Evolutionary conservation across 139 green algal species (phyloP).

Genomic region (Eudorina sp.): DNA sequence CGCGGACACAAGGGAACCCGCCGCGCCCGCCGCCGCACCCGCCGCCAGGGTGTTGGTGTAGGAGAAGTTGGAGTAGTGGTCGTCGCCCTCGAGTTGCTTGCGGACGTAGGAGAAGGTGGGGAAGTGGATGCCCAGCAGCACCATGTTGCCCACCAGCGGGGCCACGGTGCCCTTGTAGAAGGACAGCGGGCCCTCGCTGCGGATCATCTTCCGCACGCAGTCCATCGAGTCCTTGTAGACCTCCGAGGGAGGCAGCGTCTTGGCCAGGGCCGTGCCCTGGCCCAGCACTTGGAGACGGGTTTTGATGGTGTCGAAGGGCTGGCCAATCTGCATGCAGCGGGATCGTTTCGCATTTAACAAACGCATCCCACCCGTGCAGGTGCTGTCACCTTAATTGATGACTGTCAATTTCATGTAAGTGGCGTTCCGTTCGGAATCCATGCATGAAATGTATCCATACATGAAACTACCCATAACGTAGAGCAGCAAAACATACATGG

Average conservation of each 20-base stretch:
- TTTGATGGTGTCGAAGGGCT: constrained; percentile 65
- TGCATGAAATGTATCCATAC: not conserved
- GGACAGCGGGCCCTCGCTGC: constrained; percentile 34
- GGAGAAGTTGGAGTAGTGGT: constrained; percentile 38
- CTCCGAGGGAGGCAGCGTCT: constrained; percentile 49
- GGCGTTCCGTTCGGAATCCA: not conserved
- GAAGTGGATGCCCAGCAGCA: constrained; percentile 63
- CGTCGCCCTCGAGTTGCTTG: constrained; percentile 36
- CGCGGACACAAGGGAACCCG: constrained; percentile 46
- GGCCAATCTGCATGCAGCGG: constrained; percentile 40
- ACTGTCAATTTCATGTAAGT: not conserved
- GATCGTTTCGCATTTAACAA: not conserved
- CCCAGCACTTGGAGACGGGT: constrained; percentile 61
- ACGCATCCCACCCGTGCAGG: not conserved
- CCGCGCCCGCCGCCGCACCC: constrained; percentile 53
- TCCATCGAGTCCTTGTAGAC: constrained; percentile 58
- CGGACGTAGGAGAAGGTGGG: constrained; percentile 48
- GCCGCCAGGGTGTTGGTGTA: constrained; percentile 48
- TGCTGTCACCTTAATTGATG: not conserved
- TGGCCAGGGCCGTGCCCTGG: constrained; percentile 54
- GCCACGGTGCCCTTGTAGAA: constrained; percentile 60
- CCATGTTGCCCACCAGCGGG: constrained; percentile 58
- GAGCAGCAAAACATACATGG: not conserved
- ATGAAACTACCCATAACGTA: not conserved
- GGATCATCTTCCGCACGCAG: constrained; percentile 64